Percentiles rank a stretch among this genome's conserved stretches.
These are phyloP conservation scores for Musa acuminata DNA, from an alignment of 176 grass and related monocot species.

Conservation along the genomic window DNA sequence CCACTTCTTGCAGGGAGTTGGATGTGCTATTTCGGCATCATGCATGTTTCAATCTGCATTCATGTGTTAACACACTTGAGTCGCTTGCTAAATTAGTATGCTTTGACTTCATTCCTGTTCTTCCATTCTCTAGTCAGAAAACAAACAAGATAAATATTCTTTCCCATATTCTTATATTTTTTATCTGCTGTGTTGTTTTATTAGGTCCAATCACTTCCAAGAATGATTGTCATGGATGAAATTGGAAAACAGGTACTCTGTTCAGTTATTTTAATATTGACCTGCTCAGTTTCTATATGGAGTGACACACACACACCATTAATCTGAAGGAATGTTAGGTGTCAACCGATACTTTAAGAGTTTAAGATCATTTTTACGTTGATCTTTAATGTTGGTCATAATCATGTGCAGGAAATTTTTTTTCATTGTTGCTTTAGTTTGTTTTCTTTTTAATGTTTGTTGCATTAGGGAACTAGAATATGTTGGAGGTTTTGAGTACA, in stretches of 20 bases:
- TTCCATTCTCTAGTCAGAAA: constrained; percentile 15
- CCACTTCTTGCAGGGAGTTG: constrained; percentile 68
- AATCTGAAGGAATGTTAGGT: not conserved
- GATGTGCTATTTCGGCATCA: constrained; percentile 88
- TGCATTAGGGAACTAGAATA: not conserved
- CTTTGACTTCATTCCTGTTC: not conserved
- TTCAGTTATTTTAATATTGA: not conserved
- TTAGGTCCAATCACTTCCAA: constrained; percentile 79
- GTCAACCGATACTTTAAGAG: not conserved
- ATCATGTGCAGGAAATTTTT: not conserved
- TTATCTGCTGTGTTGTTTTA: constrained; percentile 16
- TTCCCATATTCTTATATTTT: constrained; percentile 10
- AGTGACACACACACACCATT: not conserved
- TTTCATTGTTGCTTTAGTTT: not conserved
- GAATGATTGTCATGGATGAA: constrained; percentile 99
- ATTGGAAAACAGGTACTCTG: constrained; percentile 82
- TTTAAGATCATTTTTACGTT: not conserved
- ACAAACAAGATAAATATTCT: constrained; percentile 12
- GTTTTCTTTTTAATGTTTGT: not conserved
- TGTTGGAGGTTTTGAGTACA: not conserved
- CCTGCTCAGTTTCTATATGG: not conserved
- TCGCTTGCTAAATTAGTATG: constrained; percentile 93
- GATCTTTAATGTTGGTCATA: not conserved
- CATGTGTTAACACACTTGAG: constrained; percentile 77
- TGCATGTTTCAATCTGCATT: constrained; percentile 73